Evolutionary conservation across 2,329 filamentous ascomycete genomes (phyloP), one percentile per base, ranked within the genome.

Genomic region (Talaromyces sp.): DNA sequence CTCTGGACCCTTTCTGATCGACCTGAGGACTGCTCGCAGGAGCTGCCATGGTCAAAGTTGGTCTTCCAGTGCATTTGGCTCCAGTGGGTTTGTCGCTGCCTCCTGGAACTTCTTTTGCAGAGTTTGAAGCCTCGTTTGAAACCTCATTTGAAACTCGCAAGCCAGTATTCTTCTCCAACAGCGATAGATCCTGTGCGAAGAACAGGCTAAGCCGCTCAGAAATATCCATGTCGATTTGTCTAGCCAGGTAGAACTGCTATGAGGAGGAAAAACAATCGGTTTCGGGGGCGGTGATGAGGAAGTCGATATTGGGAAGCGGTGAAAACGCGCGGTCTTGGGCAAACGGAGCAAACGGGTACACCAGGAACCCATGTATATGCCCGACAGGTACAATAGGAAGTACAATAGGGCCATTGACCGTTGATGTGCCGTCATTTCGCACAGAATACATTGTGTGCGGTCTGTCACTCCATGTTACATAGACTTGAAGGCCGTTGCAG

Each of bases 121-220:
- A 19, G 31, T 5, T 5, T 35, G 12, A 7, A 3, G 8, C 17
- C 11, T 24, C 26, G 17, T 57, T 58, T 19, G 55, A 6, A 27
- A n/a, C n/a, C n/a, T n/a, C n/a, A n/a, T n/a, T n/a, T n/a, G n/a
- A n/a, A n/a, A 19, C 26, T 53, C 63, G 59, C 19, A 67, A 63
- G 26, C 62, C 59, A 12, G 66, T 66, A 55, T 70, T 60, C n/a
- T 65, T 52, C 10, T 63, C 54, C 19, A 72, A 56, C 31, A 74
- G 63, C 11, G 53, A 52, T 32, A 64, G 61, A 52, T 74, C 69
- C 4, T 65, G 56, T 8, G 61, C 54, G 54, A 75, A 73, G 43
- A 74, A 67, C 29, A 74, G 55, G 27, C 64, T 64, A 14, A 74
- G 64, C 21, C 72, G 68, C 21, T 66, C 64, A 27, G 17, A 17